phyloP scores from a whole-genome alignment of 495 filamentous ascomycete genomes.

The Penicillium egyptiacum region DNA sequence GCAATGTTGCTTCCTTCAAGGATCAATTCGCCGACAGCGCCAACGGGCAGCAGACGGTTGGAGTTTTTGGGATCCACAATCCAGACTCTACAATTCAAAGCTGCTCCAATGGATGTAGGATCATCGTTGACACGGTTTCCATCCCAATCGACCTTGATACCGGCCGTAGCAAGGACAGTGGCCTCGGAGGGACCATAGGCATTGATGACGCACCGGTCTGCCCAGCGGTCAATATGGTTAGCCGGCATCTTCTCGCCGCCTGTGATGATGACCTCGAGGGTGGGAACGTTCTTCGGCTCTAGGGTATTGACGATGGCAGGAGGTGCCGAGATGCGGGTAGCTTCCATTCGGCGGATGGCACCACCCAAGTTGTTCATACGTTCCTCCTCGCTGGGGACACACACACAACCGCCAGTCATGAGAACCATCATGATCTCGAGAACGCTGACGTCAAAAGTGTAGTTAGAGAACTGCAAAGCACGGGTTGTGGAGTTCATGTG shows the following conservation, averaged over 20 bases:
- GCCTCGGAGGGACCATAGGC: conserved; percentile 58
- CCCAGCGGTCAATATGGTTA: conserved; percentile 44
- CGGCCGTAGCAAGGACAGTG: conserved; percentile 45
- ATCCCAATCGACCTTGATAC: conserved; percentile 37
- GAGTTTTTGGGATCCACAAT: conserved; percentile 59
- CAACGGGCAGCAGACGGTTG: conserved; percentile 58
- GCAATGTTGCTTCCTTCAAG: conserved; percentile 64
- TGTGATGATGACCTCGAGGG: conserved; percentile 48
- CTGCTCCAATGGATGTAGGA: conserved; percentile 40
- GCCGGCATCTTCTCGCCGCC: conserved; percentile 59
- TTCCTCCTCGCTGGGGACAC: conserved; percentile 61
- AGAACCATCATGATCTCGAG: conserved; percentile 66
- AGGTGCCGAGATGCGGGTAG: conserved; percentile 40
- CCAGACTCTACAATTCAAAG: conserved; percentile 50
- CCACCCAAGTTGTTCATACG: conserved; percentile 48
- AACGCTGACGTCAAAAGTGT: conserved; percentile 67
- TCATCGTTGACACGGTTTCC: conserved; percentile 47
- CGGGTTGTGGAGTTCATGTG: conserved; percentile 52
- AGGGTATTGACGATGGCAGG: conserved; percentile 50
- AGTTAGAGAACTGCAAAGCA: conserved; percentile 67
- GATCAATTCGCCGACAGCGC: conserved; percentile 63
- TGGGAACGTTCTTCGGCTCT: conserved; percentile 49
- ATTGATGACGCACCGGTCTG: conserved; percentile 46
- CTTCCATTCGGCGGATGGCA: conserved; percentile 42
- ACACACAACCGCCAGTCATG: conserved; percentile 62